Evolutionary conservation across 257 asterid species (phyloP), one percentile per base, ranked within the genome.

Genomic region (Rehmannia glutinosa): DNA sequence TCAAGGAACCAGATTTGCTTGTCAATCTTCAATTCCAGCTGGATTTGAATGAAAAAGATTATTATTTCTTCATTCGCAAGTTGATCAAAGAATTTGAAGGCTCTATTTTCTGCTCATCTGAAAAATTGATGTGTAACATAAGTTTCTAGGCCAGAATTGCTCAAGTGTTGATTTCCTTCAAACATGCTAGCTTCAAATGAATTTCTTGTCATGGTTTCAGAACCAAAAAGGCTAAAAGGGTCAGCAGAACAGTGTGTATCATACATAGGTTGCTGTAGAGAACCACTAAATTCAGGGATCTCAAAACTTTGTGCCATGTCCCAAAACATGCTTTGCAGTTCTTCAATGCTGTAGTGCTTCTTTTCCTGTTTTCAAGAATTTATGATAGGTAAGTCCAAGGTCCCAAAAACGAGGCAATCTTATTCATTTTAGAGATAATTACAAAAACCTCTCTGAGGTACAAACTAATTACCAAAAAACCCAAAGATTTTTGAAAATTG

Each of bases 321-420:
- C 80, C 78, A 72, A 43, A 84, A 84, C 87, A 84, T 80, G 45
- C 41, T 33, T 23, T 76, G 94, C 2, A 86, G 57, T 72, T 86
- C 82, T 28, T 76, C 82, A 77, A 72, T 28, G 49, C 81, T 78
- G 71, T 80, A 80, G 10, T 16, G 78, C 47, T 76, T 84, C 47
- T 76, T 84, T 0, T 47, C 78, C 94, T 86, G 83, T 43, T 20
- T 8, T 3, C 16, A 20, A 39, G 16, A 60, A 62, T 50, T 11
- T 3, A 6, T 38, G 2, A 60, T n/a, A n/a, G n/a, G 2, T 9
- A 16, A 53, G 38, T 53, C 28, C 0, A n/a, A 6, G 0, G 27
- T 20, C 38, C 50, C 6, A 46, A 2, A 11, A 24, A 27, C 2
- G 30, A 27, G 30, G 30, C 30, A 27, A 8, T 23, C 33, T 5